These are phyloP conservation scores for Lentinula sp. DNA, from an alignment of 768 basidiomycete species.

Conservation along the genomic window DNA sequence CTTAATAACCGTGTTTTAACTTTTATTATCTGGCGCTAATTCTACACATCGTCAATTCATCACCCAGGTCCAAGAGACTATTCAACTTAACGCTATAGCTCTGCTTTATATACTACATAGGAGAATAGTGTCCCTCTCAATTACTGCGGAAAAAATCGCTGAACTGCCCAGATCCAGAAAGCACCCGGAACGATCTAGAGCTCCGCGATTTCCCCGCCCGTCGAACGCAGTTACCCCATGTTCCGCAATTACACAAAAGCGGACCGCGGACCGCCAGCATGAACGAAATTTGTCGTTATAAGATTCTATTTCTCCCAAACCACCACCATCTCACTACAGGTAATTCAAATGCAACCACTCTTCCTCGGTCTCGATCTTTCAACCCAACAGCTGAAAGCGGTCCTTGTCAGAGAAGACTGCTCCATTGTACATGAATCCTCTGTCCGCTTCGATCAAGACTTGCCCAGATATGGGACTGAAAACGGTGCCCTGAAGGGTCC, in stretches of 20 bases:
- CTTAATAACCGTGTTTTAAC: no score
- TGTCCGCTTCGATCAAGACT: slow-evolving; percentile 76
- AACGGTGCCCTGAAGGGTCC: slow-evolving; percentile 65
- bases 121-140: no score
- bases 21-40: no score
- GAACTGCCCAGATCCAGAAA: no score
- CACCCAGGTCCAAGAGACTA: no score
- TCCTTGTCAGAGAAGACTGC: slow-evolving; percentile 50
- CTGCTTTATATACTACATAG: no score
- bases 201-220: neutral
- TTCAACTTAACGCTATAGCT: no score
- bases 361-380: slow-evolving; percentile 82
- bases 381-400: slow-evolving; percentile 80
- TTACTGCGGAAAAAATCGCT: no score
- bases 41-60: no score
- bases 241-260: neutral
- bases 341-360: neutral
- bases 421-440: slow-evolving; percentile 61
- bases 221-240: no score
- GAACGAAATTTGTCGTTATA: neutral
- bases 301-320: neutral
- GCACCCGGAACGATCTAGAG: neutral
- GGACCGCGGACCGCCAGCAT: neutral
- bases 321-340: neutral
- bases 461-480: slow-evolving; percentile 59